Percentiles rank a stretch among this genome's conserved stretches.
These are phyloP conservation scores for Fusarium sp. DNA, from an alignment of 2,329 filamentous ascomycete species.

Conservation along the genomic window DNA sequence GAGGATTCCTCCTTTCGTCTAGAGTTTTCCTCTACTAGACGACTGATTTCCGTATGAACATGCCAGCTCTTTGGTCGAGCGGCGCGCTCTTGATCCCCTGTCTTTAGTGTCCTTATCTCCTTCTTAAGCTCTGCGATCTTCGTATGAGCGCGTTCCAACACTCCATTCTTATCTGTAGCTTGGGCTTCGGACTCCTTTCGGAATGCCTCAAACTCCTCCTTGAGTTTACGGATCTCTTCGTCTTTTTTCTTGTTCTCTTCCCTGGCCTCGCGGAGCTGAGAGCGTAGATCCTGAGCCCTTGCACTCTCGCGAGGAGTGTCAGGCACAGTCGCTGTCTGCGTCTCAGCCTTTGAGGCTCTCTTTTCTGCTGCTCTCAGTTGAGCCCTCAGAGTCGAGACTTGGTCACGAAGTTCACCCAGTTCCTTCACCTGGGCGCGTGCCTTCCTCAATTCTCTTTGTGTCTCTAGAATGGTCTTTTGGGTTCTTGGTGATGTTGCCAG, in stretches of 20 bases:
- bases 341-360: constrained; percentile 53
- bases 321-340: constrained; percentile 48
- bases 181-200: constrained; percentile 66
- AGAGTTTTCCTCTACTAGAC: constrained; percentile 19
- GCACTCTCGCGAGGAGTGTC: constrained; percentile 40
- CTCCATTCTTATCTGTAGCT: constrained; percentile 66
- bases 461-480: constrained; percentile 64
- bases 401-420: constrained; percentile 62
- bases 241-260: constrained; percentile 62
- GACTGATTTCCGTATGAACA: constrained; percentile 34
- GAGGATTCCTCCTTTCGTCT: neutral
- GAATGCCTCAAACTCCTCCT: constrained; percentile 65
- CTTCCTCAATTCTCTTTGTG: constrained; percentile 65
- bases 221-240: constrained; percentile 61
- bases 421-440: constrained; percentile 67
- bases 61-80: constrained; percentile 49
- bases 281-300: constrained; percentile 53
- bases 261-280: constrained; percentile 57
- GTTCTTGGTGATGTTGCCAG: constrained; percentile 61
- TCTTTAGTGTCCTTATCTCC: constrained; percentile 62
- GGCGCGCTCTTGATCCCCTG: constrained; percentile 31
- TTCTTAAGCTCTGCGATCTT: constrained; percentile 69
- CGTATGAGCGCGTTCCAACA: constrained; percentile 67
- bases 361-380: constrained; percentile 64
- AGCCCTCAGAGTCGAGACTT: constrained; percentile 65